Evolutionary conservation across 2,329 filamentous ascomycete species (phyloP), one percentile per base, ranked within the genome.

Genomic region (Sporothrix schenckii): DNA sequence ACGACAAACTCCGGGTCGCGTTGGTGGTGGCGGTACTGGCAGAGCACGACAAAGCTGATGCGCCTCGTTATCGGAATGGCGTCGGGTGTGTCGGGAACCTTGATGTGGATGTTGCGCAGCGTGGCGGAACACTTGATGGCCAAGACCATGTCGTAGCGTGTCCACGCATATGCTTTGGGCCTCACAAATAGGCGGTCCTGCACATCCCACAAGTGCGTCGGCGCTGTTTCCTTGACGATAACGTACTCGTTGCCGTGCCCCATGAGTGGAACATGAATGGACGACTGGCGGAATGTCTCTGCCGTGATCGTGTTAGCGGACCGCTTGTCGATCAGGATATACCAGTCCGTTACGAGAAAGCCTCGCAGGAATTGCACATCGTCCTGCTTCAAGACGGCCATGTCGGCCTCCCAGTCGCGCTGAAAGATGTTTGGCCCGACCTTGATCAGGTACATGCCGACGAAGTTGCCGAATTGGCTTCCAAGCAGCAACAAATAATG

Each of bases 351-450:
- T 6, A 67, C 49, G 2, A 58, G 50, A 16, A 68, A 65, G 21
- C 65, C 65, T 11, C 49, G 63, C 63, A 70, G 50, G 9, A 14
- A 14, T 2, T 7, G 2, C 2, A 67, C 63, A 3, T 53, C 71
- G 1, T 52, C n/a, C 1, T 21, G 9, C 14, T 61, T n/a, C 14
- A 72, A 4, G 10, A 49, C 58, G 10, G 60, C 66, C 58, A 73
- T 27, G 13, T 34, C 34, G 0, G 50, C 16, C 4, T 30, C 24
- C 65, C 72, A 70, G 66, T 73, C 60, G 21, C 72, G 72, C 50
- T 71, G 58, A 50, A 73, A 73, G 4, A 69, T 52, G 34, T 73
- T 69, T n/a, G 72, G 72, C 16, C 70, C 72, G 27, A 72, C 47
- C 49, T 73, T 73, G 34, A 66, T 27, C 52, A 73, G 47, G 52